A percentile compares a stretch with the other conserved stretches of the same genome.
phyloP scores from a whole-genome alignment of 116 monocot genomes.

The Zostera marina region DNA sequence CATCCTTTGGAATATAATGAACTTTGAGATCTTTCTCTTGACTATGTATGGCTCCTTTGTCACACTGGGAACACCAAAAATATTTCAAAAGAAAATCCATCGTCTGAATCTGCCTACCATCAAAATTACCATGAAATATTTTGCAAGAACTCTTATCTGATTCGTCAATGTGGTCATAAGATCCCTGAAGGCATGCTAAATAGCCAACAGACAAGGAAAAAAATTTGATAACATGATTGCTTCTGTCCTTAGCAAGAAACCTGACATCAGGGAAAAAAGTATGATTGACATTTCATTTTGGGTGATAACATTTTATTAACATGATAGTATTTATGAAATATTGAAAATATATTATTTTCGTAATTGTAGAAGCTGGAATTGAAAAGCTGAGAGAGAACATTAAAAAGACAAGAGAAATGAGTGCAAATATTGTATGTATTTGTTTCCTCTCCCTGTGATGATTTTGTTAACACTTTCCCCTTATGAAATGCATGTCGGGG shows the following conservation, averaged over 20 bases:
- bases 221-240: constrained; percentile 21
- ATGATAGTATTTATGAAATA: no score
- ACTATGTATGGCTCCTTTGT: constrained; percentile 16
- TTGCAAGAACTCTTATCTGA: constrained; percentile 29
- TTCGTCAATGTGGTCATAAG: constrained; percentile 6
- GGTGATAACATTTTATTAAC: no score
- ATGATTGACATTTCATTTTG: no score
- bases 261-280: background rate
- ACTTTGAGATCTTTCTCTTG: constrained; percentile 9
- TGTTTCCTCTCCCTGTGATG: no score
- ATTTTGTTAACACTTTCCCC: no score
- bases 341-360: background rate
- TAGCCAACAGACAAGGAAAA: constrained; percentile 55
- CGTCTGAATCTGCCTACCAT: constrained; percentile 23
- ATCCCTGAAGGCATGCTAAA: constrained; percentile 63
- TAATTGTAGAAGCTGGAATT: background rate
- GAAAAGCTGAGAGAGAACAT: background rate
- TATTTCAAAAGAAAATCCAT: constrained; percentile 54
- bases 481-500: no score
- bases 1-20: constrained; percentile 17
- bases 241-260: constrained; percentile 8
- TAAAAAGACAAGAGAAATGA: no score
- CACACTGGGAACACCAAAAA: constrained; percentile 70
- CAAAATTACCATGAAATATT: constrained; percentile 27
- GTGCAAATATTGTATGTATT: no score